Percentiles rank a stretch among this genome's conserved stretches.
These are phyloP conservation scores for Boechera stricta DNA, from an alignment of 345 rosid species.

Conservation along the genomic window DNA sequence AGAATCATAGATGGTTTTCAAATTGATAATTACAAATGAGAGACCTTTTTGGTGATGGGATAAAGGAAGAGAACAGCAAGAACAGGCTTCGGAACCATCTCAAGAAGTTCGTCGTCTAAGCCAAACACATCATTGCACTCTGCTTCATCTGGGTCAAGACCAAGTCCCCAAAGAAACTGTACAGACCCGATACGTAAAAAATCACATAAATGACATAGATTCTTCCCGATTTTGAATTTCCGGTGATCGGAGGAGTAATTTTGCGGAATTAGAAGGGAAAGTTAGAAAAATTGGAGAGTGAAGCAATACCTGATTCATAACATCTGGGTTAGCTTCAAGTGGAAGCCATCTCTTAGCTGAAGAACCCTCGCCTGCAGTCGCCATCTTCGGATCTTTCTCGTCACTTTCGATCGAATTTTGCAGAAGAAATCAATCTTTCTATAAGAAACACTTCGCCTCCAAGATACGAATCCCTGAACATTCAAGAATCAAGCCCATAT, in stretches of 20 bases:
- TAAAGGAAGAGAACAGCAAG: conserved; percentile 91
- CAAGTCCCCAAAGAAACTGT: conserved; percentile 91
- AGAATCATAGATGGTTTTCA: conserved; percentile 2
- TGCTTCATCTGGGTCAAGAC: conserved; percentile 65
- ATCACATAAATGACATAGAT: neutral
- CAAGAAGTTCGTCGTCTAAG: conserved; percentile 83
- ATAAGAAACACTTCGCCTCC: conserved; percentile 12
- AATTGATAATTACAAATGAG: neutral
- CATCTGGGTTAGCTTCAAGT: conserved; percentile 96
- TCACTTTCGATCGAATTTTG: conserved; percentile 21
- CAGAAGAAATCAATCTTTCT: neutral
- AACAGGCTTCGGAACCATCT: conserved; percentile 89
- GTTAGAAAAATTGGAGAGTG: neutral
- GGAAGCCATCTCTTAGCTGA: conserved; percentile 94
- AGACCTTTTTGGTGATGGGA: conserved; percentile 81
- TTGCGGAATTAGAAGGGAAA: neutral
- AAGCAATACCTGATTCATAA: conserved; percentile 87
- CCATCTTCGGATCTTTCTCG: conserved; percentile 53
- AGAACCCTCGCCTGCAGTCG: conserved; percentile 57
- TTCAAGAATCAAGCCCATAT: neutral
- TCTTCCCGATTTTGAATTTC: neutral
- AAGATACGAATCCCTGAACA: conserved; percentile 10
- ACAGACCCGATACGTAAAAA: conserved; percentile 13
- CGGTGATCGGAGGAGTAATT: conserved; percentile 29
- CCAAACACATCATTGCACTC: conserved; percentile 93